Evolutionary conservation across 169 alveolate species (phyloP).

Genomic region (Nephromyces sp.): DNA sequence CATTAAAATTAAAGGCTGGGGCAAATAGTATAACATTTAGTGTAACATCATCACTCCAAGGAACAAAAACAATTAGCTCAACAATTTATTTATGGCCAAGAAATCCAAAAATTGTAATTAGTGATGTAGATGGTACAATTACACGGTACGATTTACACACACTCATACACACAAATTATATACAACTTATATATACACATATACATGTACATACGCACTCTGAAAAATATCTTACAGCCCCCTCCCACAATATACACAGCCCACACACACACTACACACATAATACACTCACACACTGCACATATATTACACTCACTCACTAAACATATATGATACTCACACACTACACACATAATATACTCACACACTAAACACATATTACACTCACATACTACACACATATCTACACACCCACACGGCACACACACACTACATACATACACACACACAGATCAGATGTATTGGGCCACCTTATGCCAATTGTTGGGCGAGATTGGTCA

Average conservation of each 20-base stretch:
- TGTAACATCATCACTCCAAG: slow-evolving; percentile 76
- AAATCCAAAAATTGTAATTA: slow-evolving; percentile 79
- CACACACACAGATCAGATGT: slow-evolving; percentile 74
- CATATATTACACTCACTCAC: too few species aligned
- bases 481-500: slow-evolving; percentile 93
- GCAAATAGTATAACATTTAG: slow-evolving; percentile 72
- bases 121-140: slow-evolving; percentile 97
- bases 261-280: too few species aligned
- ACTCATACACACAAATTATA: background rate
- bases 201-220: background rate
- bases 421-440: too few species aligned
- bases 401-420: background rate
- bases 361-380: background rate
- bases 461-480: slow-evolving; percentile 91
- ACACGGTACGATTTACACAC: slow-evolving; percentile 41
- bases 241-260: too few species aligned
- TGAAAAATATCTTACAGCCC: background rate
- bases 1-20: slow-evolving; percentile 69
- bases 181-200: background rate
- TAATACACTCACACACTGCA: too few species aligned
- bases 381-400: background rate
- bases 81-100: slow-evolving; percentile 84
- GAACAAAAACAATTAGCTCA: slow-evolving; percentile 78
- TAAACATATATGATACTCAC: too few species aligned
- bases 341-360: too few species aligned